Percentiles rank a stretch among this genome's conserved stretches.
These are phyloP conservation scores for Yarrowia sp. DNA, from an alignment of 805 yeast genomes.

Conservation along the genomic window DNA sequence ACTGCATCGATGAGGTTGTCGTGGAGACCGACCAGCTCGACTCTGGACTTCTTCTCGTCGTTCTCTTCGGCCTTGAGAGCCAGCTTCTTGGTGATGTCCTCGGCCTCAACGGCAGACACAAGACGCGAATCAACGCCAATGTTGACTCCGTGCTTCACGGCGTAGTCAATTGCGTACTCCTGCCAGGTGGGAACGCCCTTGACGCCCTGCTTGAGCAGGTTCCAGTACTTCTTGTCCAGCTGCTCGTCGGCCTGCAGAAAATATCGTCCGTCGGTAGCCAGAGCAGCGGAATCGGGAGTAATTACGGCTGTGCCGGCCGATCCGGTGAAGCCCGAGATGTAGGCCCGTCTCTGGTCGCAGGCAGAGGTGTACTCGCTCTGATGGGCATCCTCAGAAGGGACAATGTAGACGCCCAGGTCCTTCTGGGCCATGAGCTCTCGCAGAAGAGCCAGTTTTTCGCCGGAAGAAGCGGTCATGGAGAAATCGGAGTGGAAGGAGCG, in stretches of 20 bases:
- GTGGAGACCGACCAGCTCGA: conserved; percentile 49
- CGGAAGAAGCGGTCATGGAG: conserved; percentile 28
- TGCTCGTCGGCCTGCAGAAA: conserved; percentile 87
- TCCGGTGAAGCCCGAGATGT: conserved; percentile 83
- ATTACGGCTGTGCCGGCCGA: conserved; percentile 91
- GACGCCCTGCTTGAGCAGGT: conserved; percentile 72
- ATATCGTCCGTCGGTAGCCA: conserved; percentile 94
- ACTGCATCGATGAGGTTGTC: conserved; percentile 70
- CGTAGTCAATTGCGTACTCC: conserved; percentile 65
- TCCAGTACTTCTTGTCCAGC: conserved; percentile 70
- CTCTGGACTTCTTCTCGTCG: conserved; percentile 39
- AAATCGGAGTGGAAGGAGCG: conserved; percentile 23
- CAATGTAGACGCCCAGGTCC: conserved; percentile 68
- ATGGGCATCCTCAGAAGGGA: conserved; percentile 91
- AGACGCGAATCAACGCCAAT: conserved; percentile 84
- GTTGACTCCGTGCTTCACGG: conserved; percentile 47
- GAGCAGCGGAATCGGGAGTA: conserved; percentile 64
- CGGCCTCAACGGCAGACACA: conserved; percentile 49
- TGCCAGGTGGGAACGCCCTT: conserved; percentile 76
- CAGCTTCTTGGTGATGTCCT: conserved; percentile 35
- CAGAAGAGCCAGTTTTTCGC: conserved; percentile 53
- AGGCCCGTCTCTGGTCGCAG: conserved; percentile 79
- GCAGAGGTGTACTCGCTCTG: conserved; percentile 84
- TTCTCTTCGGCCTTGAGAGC: conserved; percentile 36
- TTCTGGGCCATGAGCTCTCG: conserved; percentile 62